phyloP scores from a whole-genome alignment of 345 rosid species.

The Anastatica hierochuntica region DNA sequence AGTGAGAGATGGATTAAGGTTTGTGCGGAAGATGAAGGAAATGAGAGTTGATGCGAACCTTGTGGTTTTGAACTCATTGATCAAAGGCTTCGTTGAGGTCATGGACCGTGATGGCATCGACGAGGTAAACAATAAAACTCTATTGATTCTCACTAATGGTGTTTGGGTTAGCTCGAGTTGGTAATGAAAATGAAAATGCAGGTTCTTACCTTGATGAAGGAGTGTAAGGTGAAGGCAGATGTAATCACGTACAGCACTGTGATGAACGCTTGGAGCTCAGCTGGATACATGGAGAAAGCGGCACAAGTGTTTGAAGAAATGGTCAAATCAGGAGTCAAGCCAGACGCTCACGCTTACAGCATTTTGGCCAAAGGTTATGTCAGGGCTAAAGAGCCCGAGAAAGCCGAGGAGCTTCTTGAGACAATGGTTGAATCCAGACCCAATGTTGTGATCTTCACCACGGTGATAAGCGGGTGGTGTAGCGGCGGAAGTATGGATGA shows the following conservation, averaged over 20 bases:
- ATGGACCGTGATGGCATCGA: constrained; percentile 58
- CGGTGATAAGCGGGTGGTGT: constrained; percentile 58
- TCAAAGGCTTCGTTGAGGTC: constrained; percentile 47
- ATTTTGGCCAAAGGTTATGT: constrained; percentile 60
- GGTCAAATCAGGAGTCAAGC: constrained; percentile 45
- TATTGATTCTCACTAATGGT: not conserved
- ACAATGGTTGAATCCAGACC: constrained; percentile 34
- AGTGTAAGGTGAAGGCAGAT: constrained; percentile 46
- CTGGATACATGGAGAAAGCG: constrained; percentile 57
- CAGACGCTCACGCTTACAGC: constrained; percentile 48
- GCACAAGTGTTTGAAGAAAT: constrained; percentile 49
- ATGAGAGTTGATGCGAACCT: constrained; percentile 40
- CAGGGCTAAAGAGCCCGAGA: constrained; percentile 43
- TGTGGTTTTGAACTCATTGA: constrained; percentile 45
- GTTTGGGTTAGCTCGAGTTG: not conserved
- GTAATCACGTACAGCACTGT: constrained; percentile 56
- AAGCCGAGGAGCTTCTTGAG: constrained; percentile 45
- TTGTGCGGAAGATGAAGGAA: constrained; percentile 40
- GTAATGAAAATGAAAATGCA: constrained; percentile 24
- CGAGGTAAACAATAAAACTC: constrained; percentile 31
- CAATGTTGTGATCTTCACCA: constrained; percentile 52
- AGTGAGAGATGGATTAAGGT: constrained; percentile 46
- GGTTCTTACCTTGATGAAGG: constrained; percentile 53
- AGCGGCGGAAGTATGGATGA: constrained; percentile 38
- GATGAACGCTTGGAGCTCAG: constrained; percentile 70